These are phyloP conservation scores for Teratosphaeria gauchensis DNA, from an alignment of 2,329 filamentous ascomycete genomes.

Conservation along the genomic window DNA sequence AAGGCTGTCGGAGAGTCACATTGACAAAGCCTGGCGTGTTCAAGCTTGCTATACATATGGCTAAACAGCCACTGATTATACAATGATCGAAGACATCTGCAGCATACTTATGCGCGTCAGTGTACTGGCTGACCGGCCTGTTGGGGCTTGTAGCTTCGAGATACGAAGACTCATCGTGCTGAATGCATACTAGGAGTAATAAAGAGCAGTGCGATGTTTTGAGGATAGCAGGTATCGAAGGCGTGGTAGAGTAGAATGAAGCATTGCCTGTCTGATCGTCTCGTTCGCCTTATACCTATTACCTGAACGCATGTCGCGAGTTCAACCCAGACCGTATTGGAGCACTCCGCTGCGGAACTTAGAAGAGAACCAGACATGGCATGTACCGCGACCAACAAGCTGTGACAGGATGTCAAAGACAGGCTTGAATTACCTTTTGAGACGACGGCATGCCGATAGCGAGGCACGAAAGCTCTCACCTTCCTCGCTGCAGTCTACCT, in stretches of 20 bases:
- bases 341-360: neutral
- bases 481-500: neutral
- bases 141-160: constrained; percentile 41
- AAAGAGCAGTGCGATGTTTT: too few relatives aligned
- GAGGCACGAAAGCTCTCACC: neutral
- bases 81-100: constrained; percentile 33
- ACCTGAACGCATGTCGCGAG: too few relatives aligned
- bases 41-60: constrained; percentile 36
- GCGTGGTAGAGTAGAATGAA: too few relatives aligned
- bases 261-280: too few relatives aligned
- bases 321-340: neutral
- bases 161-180: constrained; percentile 37
- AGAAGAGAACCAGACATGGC: neutral
- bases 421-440: neutral
- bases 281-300: too few relatives aligned
- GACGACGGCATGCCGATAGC: too few relatives aligned
- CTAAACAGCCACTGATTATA: constrained; percentile 34
- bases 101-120: constrained; percentile 27
- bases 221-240: too few relatives aligned
- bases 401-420: neutral
- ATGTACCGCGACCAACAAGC: neutral
- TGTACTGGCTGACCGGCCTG: constrained; percentile 30
- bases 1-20: constrained; percentile 15
- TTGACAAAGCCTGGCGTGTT: constrained; percentile 41
- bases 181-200: too few relatives aligned